Evolutionary conservation across 768 basidiomycete genomes (phyloP).

Genomic region (Termitomyces eurrhizus): DNA sequence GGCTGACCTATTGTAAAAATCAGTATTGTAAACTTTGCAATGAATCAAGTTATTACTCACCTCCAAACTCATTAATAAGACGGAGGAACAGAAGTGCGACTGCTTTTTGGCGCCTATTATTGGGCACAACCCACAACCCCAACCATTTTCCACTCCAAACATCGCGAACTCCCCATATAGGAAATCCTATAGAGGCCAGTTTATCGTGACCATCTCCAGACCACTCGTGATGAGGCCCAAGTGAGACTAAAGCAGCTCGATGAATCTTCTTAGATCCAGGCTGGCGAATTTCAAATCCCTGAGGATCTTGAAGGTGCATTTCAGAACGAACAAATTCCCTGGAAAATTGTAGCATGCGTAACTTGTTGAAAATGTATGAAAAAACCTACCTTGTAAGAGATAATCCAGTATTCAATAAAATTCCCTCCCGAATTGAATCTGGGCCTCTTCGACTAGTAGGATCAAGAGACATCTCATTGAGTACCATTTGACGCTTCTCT

Average conservation of each 20-base stretch:
- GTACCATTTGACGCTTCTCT: not conserved
- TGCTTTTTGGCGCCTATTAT: not conserved
- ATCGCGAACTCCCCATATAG: conserved; percentile 25
- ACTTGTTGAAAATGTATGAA: not conserved
- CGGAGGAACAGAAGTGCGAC: not conserved
- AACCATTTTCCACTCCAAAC: conserved; percentile 24
- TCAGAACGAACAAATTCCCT: not conserved
- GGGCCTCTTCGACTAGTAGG: not conserved
- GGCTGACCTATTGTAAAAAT: not conserved
- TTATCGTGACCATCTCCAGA: conserved; percentile 33
- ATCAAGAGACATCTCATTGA: not conserved
- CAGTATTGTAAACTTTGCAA: not conserved
- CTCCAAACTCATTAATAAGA: not conserved
- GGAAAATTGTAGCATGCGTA: not conserved
- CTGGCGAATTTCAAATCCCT: conserved; percentile 21
- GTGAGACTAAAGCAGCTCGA: conserved; percentile 7
- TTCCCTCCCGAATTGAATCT: not conserved
- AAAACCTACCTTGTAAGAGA: not conserved
- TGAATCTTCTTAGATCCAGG: conserved; percentile 24
- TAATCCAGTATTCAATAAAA: not conserved
- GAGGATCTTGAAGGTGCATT: conserved; percentile 20
- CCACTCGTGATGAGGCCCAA: conserved; percentile 30
- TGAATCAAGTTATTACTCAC: not conserved
- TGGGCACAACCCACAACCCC: conserved; percentile 5
- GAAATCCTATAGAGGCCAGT: conserved; percentile 26